Percentiles rank a stretch among this genome's conserved stretches.
Conservation (phyloP, 371 early-diverging fungal species). For the Dichotomocladium elegans region DNA sequence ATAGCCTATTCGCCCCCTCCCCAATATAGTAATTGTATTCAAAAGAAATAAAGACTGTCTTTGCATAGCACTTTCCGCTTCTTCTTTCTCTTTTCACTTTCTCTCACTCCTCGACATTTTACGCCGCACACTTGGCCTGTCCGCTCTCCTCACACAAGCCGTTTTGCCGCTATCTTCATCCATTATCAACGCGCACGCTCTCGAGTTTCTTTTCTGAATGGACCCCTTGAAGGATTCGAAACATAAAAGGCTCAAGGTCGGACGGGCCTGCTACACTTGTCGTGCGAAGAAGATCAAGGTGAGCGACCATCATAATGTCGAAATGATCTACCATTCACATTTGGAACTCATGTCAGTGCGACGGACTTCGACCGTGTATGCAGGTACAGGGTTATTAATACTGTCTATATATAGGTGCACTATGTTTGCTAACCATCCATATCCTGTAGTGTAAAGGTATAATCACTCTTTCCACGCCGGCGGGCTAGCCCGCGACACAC, state of each 20-base stretch:
- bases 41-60: too few species aligned
- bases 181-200: too few species aligned
- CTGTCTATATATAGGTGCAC: neutral
- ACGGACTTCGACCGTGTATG: conserved; percentile 53
- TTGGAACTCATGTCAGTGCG: too few species aligned
- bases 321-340: neutral
- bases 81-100: too few species aligned
- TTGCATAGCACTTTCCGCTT: too few species aligned
- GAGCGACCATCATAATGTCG: neutral
- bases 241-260: conserved; percentile 38
- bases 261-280: conserved; percentile 42
- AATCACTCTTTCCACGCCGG: neutral
- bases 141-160: too few species aligned
- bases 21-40: too few species aligned
- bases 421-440: neutral
- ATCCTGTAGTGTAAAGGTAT: conserved; percentile 21
- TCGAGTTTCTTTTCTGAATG: too few species aligned
- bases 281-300: conserved; percentile 52
- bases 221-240: conserved; percentile 6
- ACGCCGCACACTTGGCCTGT: too few species aligned
- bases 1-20: too few species aligned
- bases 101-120: too few species aligned
- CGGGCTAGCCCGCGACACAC: neutral
- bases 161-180: too few species aligned
- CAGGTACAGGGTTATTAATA: conserved; percentile 28